Conservation (phyloP, 2,329 filamentous ascomycete genomes). For the Dothideomycetes sp. region DNA sequence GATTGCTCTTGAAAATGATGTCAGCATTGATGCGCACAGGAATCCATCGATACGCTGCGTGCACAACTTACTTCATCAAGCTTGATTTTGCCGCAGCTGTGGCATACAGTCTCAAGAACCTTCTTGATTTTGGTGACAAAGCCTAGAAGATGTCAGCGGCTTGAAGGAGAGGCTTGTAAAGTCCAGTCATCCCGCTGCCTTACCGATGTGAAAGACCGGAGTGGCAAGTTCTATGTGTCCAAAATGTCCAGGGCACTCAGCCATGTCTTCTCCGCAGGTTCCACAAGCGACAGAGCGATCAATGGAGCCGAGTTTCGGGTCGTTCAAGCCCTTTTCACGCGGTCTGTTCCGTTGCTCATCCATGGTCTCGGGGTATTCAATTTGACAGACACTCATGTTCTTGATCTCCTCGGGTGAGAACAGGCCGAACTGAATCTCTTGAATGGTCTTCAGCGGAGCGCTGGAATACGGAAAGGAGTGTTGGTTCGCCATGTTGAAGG, state of each 20-base stretch:
- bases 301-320: slow-evolving; percentile 91
- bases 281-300: slow-evolving; percentile 92
- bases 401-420: slow-evolving; percentile 98
- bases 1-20: slow-evolving; percentile 54
- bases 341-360: slow-evolving; percentile 88
- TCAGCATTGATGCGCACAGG: slow-evolving; percentile 8
- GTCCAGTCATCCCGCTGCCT: slow-evolving; percentile 13
- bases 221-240: slow-evolving; percentile 96
- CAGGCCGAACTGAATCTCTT: slow-evolving; percentile 98
- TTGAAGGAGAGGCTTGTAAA: background rate
- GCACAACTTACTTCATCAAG: slow-evolving; percentile 91
- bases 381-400: slow-evolving; percentile 92
- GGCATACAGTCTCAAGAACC: slow-evolving; percentile 95
- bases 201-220: slow-evolving; percentile 81
- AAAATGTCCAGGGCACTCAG: slow-evolving; percentile 94
- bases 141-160: slow-evolving; percentile 43
- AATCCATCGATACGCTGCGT: no score
- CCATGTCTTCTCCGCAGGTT: slow-evolving; percentile 91
- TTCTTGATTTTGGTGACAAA: slow-evolving; percentile 99
- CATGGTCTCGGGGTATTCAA: slow-evolving; percentile 99
- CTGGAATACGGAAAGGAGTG: slow-evolving; percentile 85
- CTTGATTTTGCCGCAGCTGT: slow-evolving; percentile 96
- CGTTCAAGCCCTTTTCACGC: slow-evolving; percentile 84
- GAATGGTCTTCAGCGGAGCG: slow-evolving; percentile 91
- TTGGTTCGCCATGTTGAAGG: slow-evolving; percentile 74